Evolutionary conservation across 345 rosid species (phyloP), one percentile per base, ranked within the genome.

Genomic region (Carallia pectinifolia): DNA sequence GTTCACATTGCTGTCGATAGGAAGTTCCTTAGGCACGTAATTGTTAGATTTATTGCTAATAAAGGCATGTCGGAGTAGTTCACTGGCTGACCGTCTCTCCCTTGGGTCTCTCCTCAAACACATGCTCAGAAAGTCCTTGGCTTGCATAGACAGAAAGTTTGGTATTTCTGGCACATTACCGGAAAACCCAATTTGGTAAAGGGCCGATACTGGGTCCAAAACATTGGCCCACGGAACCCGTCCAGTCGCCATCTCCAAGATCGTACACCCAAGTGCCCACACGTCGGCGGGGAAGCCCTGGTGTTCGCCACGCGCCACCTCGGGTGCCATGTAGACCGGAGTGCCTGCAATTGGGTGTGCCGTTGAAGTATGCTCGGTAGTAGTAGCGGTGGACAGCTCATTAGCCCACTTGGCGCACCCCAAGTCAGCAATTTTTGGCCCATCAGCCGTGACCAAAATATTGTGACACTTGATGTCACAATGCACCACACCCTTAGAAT

Each of bases 381-480:
- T 3, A 27, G 31, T 19, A 53, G 18, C 0, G 1, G 71, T 1
- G 1, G 71, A 18, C 34, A 17, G 31, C 64, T 67, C 78, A 15
- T 59, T 73, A 4, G 60, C 83, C 68, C 69, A 39, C 69, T 36
- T 80, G 6, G 95, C 85, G 34, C 91, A 85, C 9, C 91, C 95
- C 39, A 89, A 80, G 67, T 89, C 95, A 19, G 90, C 90, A 39
- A 89, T 80, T 71, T 82, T 87, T 2, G 75, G 77, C 33, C 84
- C 89, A 8, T 55, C 79, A 4, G 23, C 50, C 0, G 79, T 64
- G 39, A 89, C 70, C 80, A 89, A 61, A 64, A 87, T 59, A 52
- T 89, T 89, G 48, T 58, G 76, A 36, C 84, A 47, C 80, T 95
- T 95, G 10, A 92, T 74, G 80, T 92, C 99, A 48, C 97, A 85